Conservation (phyloP, 1,284 basidiomycete genomes). For the Baeospora myosura region DNA sequence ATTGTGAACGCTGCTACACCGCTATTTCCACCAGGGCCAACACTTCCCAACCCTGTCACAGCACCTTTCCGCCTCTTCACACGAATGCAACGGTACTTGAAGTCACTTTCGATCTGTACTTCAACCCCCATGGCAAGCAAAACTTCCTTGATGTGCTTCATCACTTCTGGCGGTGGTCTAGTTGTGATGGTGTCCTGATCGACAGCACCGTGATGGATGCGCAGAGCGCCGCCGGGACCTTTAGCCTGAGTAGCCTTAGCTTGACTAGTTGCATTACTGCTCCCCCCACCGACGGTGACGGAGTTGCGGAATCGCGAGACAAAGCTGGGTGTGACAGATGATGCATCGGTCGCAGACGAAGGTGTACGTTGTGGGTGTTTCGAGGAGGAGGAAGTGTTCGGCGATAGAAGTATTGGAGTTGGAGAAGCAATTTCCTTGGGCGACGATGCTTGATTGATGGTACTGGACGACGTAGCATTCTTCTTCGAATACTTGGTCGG, state of each 20-base stretch:
- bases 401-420: slow-evolving; percentile 1
- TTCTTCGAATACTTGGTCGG: too few species aligned
- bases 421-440: neutral
- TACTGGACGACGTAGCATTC: slow-evolving; percentile 16
- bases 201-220: slow-evolving; percentile 87
- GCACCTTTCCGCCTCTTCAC: slow-evolving; percentile 61
- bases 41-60: slow-evolving; percentile 29
- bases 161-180: slow-evolving; percentile 77
- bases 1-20: slow-evolving; percentile 63
- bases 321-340: slow-evolving; percentile 33
- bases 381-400: slow-evolving; percentile 9
- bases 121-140: slow-evolving; percentile 90
- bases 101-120: slow-evolving; percentile 80
- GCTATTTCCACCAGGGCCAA: slow-evolving; percentile 26
- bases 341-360: slow-evolving; percentile 33
- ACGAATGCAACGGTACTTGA: slow-evolving; percentile 78
- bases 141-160: slow-evolving; percentile 75
- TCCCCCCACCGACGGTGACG: slow-evolving; percentile 31
- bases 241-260: too few species aligned
- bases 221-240: slow-evolving; percentile 42
- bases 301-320: slow-evolving; percentile 43
- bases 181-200: slow-evolving; percentile 90
- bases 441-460: slow-evolving; percentile 11
- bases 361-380: slow-evolving; percentile 35
- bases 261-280: neutral